Evolutionary conservation across 495 filamentous ascomycete species (phyloP), one percentile per base, ranked within the genome.

Genomic region (Aspergillus cristatus): DNA sequence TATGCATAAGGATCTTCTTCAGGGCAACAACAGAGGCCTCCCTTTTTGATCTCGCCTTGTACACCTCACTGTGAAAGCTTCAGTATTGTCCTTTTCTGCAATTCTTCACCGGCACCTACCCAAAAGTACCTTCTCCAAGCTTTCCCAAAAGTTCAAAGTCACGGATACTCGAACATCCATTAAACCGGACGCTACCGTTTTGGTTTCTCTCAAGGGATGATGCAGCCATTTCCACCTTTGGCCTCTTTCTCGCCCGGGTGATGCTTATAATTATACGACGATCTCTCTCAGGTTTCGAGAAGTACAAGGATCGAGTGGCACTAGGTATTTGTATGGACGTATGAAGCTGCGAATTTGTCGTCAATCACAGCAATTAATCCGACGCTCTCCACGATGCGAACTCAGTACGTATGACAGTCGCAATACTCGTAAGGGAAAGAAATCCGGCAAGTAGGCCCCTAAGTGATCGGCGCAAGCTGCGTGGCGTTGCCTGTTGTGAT

Each of bases 1-100:
- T 86, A 50, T 97, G 91, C 91, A 97, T 86, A 8, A 85, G 71
- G 60, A 97, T 79, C 72, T 99, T 97, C 72, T 99, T 99, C 50
- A 99, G 52, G 2, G 91, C 91, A 30, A 95, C 79, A 18, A 86
- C 50, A 16, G 71, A 67, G 14, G 81, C 79, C 11, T 78, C 83
- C 46, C 68, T 82, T 50, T 76, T 81, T 13, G 83, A 84, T 47
- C 74, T 74, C 38, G 88, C 91, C 50, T 89, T 90, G 57, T 96
- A 83, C 35, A 98, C 91, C 66, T 95, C 88, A 42, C 84, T 87
- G 44, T 16, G 20, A 32, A 43, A n/a, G 4, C 18, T 40, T 51
- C 18, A 49, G 49, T 47, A 16, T 26, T 14, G 6, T 7, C 31
- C 7, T 11, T 22, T 16, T 17, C 18, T 11, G 12, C 6, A 6